Conservation (phyloP, 768 basidiomycete genomes). For the Russula sp. region DNA sequence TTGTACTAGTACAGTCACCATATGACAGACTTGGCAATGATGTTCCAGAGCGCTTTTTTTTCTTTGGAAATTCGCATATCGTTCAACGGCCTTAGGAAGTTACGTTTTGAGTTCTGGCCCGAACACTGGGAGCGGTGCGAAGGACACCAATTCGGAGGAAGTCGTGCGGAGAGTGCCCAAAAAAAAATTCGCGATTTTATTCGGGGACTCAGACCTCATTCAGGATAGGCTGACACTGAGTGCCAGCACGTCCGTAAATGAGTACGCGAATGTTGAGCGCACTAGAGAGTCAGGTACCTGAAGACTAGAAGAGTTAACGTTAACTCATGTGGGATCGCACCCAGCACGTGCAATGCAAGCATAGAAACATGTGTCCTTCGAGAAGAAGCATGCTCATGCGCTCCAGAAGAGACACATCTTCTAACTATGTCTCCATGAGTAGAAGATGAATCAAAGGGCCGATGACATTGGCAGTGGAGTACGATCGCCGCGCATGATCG, state of each 20-base stretch:
- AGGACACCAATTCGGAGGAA: constrained; percentile 39
- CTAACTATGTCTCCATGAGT: neutral
- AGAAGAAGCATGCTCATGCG: constrained; percentile 4
- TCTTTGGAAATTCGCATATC: constrained; percentile 47
- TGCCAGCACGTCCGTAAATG: neutral
- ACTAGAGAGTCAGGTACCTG: neutral
- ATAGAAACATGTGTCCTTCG: constrained; percentile 3
- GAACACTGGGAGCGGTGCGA: constrained; percentile 55
- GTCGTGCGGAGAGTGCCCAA: neutral
- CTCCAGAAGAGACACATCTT: neutral
- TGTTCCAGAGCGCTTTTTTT: constrained; percentile 45
- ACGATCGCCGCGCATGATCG: neutral
- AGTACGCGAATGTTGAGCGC: neutral
- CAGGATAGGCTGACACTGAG: neutral
- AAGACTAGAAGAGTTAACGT: constrained; percentile 2
- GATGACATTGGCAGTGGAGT: neutral
- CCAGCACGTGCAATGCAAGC: neutral
- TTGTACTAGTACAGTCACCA: neutral
- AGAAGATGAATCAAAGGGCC: neutral
- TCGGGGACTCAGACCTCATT: neutral
- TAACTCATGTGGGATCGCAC: neutral
- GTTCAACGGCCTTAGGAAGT: constrained; percentile 41
- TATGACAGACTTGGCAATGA: constrained; percentile 54
- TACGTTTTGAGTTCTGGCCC: constrained; percentile 73
- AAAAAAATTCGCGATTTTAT: neutral